Evolutionary conservation across 768 basidiomycete species (phyloP).

Genomic region (Lactarius tabidus): DNA sequence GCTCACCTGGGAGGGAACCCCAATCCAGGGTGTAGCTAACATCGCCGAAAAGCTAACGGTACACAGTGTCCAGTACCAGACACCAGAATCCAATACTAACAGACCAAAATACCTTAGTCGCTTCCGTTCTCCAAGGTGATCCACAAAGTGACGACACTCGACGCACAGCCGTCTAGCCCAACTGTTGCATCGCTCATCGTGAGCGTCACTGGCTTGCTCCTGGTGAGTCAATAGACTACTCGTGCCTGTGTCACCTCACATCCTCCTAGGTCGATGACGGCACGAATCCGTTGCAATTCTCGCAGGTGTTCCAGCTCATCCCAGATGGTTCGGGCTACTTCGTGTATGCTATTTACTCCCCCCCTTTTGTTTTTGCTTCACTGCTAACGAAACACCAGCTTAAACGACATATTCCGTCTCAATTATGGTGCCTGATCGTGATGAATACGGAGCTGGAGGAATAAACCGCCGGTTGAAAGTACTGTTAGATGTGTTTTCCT

Average conservation of each 20-base stretch:
- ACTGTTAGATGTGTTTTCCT: constrained; percentile 11
- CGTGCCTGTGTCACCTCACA: neutral
- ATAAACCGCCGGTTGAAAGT: constrained; percentile 6
- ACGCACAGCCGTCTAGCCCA: constrained; percentile 80
- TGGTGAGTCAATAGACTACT: constrained; percentile 44
- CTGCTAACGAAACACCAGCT: constrained; percentile 37
- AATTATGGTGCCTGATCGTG: constrained; percentile 52
- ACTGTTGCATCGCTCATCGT: constrained; percentile 61
- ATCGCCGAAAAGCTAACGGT: constrained; percentile 79
- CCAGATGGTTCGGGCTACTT: constrained; percentile 73
- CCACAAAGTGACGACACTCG: constrained; percentile 78
- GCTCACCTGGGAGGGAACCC: constrained; percentile 74
- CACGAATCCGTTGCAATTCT: constrained; percentile 78
- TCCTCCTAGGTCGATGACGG: constrained; percentile 70
- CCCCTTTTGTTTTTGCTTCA: neutral
- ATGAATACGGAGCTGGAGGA: neutral
- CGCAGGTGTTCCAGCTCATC: constrained; percentile 90
- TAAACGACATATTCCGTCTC: constrained; percentile 91
- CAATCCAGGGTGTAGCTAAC: constrained; percentile 46
- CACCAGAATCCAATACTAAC: neutral
- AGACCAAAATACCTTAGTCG: constrained; percentile 32
- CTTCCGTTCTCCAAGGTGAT: constrained; percentile 79
- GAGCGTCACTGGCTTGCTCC: constrained; percentile 81
- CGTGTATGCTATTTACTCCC: constrained; percentile 68
- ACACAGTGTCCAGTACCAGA: constrained; percentile 26